Conservation (phyloP, 208 protist genomes). For the Acanthamoeba royreba region DNA sequence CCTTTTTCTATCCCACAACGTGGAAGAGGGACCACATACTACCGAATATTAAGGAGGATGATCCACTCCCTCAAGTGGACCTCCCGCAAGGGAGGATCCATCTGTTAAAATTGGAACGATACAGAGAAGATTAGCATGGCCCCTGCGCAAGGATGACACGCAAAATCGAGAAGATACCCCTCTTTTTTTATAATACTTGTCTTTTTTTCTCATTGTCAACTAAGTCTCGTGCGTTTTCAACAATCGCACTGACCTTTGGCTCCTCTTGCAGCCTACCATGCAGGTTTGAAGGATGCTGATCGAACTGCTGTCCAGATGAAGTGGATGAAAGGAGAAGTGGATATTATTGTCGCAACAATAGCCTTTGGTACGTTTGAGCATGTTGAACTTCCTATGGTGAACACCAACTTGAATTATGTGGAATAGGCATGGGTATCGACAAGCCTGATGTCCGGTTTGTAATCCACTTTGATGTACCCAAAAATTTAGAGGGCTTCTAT, state of each 20-base stretch:
- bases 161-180: too few species aligned
- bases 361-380: constrained; percentile 94
- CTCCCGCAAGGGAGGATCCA: too few species aligned
- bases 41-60: background rate
- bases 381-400: background rate
- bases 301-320: constrained; percentile 3
- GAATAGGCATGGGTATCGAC: constrained; percentile 84
- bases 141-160: too few species aligned
- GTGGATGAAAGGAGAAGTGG: constrained; percentile 86
- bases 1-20: too few species aligned
- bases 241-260: too few species aligned
- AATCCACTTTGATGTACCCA: constrained; percentile 92
- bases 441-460: constrained; percentile 95
- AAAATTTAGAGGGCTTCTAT: constrained; percentile 50
- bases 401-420: background rate
- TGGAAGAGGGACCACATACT: too few species aligned
- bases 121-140: too few species aligned
- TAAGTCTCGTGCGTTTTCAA: background rate
- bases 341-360: constrained; percentile 95
- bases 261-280: constrained; percentile 10
- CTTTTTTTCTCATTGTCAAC: background rate
- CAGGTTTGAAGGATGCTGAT: background rate
- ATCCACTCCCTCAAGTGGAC: too few species aligned
- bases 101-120: too few species aligned
- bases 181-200: too few species aligned